Conservation (phyloP, 768 basidiomycete genomes). For the Tulasnella sp. region DNA sequence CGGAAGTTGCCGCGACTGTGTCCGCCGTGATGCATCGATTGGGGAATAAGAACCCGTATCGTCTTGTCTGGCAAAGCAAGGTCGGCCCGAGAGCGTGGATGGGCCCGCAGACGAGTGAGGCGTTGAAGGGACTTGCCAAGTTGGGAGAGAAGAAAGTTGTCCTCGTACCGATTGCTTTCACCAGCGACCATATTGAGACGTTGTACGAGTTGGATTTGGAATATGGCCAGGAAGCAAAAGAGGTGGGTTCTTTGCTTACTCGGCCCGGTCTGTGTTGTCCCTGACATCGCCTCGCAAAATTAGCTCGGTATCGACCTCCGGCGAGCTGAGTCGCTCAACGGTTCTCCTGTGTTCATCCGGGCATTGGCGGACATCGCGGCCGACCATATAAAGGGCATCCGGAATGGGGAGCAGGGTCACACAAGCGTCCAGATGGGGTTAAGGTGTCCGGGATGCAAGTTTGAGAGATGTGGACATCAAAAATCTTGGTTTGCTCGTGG, state of each 20-base stretch:
- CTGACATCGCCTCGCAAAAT: constrained; percentile 20
- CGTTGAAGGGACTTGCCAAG: constrained; percentile 60
- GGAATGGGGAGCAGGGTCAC: constrained; percentile 52
- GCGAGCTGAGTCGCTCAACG: constrained; percentile 88
- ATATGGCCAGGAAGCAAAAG: constrained; percentile 82
- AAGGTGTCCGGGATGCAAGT: constrained; percentile 91
- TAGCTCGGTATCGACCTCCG: constrained; percentile 89
- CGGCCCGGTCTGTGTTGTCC: neutral
- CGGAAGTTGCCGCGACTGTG: constrained; percentile 93
- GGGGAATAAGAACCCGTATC: constrained; percentile 74
- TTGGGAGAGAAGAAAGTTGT: constrained; percentile 47
- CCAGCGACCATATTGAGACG: constrained; percentile 98
- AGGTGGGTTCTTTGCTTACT: constrained; percentile 48
- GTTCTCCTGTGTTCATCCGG: constrained; percentile 91
- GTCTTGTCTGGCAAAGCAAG: constrained; percentile 96
- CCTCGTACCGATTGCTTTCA: constrained; percentile 95
- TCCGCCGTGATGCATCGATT: constrained; percentile 89
- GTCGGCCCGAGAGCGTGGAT: constrained; percentile 98
- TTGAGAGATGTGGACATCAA: constrained; percentile 77
- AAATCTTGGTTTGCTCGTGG: constrained; percentile 87
- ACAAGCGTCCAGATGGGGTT: constrained; percentile 76
- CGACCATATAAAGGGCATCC: constrained; percentile 66
- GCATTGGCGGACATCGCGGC: constrained; percentile 89
- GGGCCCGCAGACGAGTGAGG: constrained; percentile 91
- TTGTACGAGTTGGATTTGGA: constrained; percentile 94